A percentile compares a stretch with the other conserved stretches of the same genome.
phyloP scores from a whole-genome alignment of 2,329 filamentous ascomycete species.

The Cladophialophora immunda region DNA sequence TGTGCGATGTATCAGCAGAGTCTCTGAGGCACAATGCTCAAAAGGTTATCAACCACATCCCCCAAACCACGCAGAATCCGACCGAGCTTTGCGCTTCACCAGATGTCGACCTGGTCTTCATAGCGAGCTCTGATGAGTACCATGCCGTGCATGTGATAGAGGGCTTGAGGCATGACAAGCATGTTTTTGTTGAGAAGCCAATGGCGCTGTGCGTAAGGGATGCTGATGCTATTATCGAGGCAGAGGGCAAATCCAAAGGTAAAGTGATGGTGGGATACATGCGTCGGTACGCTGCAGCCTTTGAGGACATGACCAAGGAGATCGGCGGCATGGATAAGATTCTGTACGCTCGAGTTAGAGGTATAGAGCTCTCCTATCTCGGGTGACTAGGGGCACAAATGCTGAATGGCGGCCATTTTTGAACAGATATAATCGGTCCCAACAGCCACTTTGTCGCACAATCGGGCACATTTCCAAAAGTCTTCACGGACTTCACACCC shows the following conservation, averaged over 20 bases:
- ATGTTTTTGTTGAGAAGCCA: slow-evolving; percentile 69
- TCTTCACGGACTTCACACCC: slow-evolving; percentile 49
- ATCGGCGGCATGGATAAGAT: slow-evolving; percentile 62
- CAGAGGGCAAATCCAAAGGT: slow-evolving; percentile 55
- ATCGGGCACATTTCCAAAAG: slow-evolving; percentile 45
- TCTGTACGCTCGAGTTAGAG: slow-evolving; percentile 59
- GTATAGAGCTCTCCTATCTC: slow-evolving; percentile 10
- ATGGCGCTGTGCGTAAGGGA: slow-evolving; percentile 60
- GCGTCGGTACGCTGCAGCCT: slow-evolving; percentile 67
- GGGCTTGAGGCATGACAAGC: slow-evolving; percentile 63
- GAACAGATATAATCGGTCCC: slow-evolving; percentile 63
- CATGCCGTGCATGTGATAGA: slow-evolving; percentile 63
- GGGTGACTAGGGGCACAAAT: neutral
- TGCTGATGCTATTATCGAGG: slow-evolving; percentile 58
- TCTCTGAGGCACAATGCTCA: slow-evolving; percentile 50
- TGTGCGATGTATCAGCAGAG: slow-evolving; percentile 62
- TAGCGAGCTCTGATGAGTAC: slow-evolving; percentile 63
- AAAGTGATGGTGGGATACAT: slow-evolving; percentile 68
- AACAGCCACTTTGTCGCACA: slow-evolving; percentile 52
- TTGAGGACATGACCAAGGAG: slow-evolving; percentile 63
- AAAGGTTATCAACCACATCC: slow-evolving; percentile 47
- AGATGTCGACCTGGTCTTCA: slow-evolving; percentile 63
- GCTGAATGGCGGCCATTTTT: slow-evolving; percentile 25
- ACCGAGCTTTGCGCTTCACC: slow-evolving; percentile 53
- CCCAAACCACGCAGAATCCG: slow-evolving; percentile 40